Evolutionary conservation across 2,329 filamentous ascomycete species (phyloP), one percentile per base, ranked within the genome.

Genomic region (Blastomyces silverae): DNA sequence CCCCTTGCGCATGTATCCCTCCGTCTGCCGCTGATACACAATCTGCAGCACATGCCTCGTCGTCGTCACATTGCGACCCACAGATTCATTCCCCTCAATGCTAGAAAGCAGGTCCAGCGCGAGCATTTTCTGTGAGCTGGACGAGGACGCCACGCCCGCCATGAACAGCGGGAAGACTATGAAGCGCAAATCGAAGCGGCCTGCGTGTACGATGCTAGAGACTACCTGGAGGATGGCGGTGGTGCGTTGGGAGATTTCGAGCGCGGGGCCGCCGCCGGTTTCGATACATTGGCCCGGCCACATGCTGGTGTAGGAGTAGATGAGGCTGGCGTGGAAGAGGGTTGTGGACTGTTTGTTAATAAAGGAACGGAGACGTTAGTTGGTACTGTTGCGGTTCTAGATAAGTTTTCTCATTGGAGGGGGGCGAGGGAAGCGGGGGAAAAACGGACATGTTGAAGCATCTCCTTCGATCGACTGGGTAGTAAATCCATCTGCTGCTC

Each of bases 241-340:
- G 22, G 77, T 76, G 44, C 81, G 81, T 50, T 77, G 73, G 17
- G 77, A 75, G 53, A 83, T 79, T 66, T 83, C 79, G 31, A 72
- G 67, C 44, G 77, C 71, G 25, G 76, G 71, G 20, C 75, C 71
- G 20, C 75, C 73, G 10, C 72, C 74, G 1, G 74, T 76, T 28
- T 80, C 75, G 11, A 77, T 68, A 1, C 77, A 71, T 71, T 85
- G 83, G 4, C 75, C 73, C 2, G 79, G 77, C 75, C 79, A 84
- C 78, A 85, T 81, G 68, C 79, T 81, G 5, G 81, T 83, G 64
- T 81, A 79, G n/a, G 79, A 79, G 70, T 83, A 84, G 61, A 85
- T 77, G 22, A 81, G 75, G 55, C 77, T 79, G 25, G 76, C 76
- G 67, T 82, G 80, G 71, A 81, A 83, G 15, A 85, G 75, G 10